Evolutionary conservation across 2,329 filamentous ascomycete genomes (phyloP), one percentile per base, ranked within the genome.

Genomic region (Beauveria medogensis): DNA sequence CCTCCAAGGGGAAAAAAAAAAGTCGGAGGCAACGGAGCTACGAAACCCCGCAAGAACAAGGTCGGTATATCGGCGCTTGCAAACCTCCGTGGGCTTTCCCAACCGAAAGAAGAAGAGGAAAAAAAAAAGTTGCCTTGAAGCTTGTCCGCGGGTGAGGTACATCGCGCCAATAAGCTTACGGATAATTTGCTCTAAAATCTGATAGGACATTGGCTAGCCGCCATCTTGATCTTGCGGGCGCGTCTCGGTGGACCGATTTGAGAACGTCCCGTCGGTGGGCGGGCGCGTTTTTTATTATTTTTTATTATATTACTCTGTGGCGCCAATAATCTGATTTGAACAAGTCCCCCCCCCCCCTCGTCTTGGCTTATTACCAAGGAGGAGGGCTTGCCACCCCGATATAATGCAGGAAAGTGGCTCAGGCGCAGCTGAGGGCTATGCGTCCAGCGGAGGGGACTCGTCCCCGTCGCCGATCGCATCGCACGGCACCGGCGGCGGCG

Each of bases 1-100:
- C 22, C 46, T 16, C 14, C 2, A 30, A 30, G 28, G 7, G 8
- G 2, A 28, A 28, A 26, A 48, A 22, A 16, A 37, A 34, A 10
- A 22, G 18, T 12, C 43, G 28, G 43, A 47, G 43, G 26, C 26
- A 47, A 30, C 14, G 26, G 22, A 47, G 24, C 43, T n/a, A 46
- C 40, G 34, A 37, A 37, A 37, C 34, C 34, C 34, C 34, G 34
- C 34, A 37, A 37, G 34, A 37, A 37, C 34, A 37, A 24, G 4
- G 40, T 59, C 57, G 57, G 57, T 20, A 53, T 47, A 26, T 59
- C 57, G 57, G 57, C 50, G 57, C n/a, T 28, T 30, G 9, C 57
- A 54, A 56, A 59, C 28, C 57, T 59, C 57, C 57, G 57, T 59
- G 34, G 34, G 12, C 56, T 59, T n/a, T 12, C 47, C 14, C 34